These are phyloP conservation scores for Lepidium didymum DNA, from an alignment of 345 rosid genomes.

Conservation along the genomic window DNA sequence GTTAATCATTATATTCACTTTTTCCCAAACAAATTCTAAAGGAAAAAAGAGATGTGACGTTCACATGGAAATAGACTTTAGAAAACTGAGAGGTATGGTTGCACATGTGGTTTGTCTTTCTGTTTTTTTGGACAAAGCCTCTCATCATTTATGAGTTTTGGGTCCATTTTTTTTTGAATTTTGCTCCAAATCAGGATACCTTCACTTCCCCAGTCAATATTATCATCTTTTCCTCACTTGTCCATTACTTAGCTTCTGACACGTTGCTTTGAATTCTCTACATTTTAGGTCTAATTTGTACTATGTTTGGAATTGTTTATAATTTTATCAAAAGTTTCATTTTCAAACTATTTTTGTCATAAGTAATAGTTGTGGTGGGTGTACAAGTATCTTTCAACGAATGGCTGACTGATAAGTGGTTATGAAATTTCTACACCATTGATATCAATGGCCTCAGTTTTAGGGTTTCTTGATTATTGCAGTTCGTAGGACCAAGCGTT, in stretches of 20 bases:
- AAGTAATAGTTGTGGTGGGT: background rate
- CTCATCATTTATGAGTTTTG: conserved; percentile 16
- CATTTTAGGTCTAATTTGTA: background rate
- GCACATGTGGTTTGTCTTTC: conserved; percentile 30
- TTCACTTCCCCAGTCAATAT: conserved; percentile 7
- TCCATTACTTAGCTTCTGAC: conserved; percentile 8
- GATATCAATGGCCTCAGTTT: background rate
- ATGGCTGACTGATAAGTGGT: background rate
- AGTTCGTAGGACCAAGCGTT: background rate
- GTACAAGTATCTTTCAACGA: background rate
- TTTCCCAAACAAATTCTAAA: background rate
- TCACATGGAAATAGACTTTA: conserved; percentile 25
- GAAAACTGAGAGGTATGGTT: conserved; percentile 21
- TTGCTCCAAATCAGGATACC: conserved; percentile 29
- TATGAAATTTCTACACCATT: background rate
- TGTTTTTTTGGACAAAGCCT: conserved; percentile 21
- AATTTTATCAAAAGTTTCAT: background rate
- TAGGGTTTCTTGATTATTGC: background rate
- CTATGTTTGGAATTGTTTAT: background rate
- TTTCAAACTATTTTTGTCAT: too few species aligned
- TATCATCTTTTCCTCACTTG: conserved; percentile 7
- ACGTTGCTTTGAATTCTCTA: conserved; percentile 3
- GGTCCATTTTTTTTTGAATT: conserved; percentile 20
- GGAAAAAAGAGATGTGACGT: conserved; percentile 19
- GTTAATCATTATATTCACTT: background rate